A percentile compares a stretch with the other conserved stretches of the same genome.
These are phyloP conservation scores for Bathelium albidoporum DNA, from an alignment of 495 filamentous ascomycete species.

Conservation along the genomic window DNA sequence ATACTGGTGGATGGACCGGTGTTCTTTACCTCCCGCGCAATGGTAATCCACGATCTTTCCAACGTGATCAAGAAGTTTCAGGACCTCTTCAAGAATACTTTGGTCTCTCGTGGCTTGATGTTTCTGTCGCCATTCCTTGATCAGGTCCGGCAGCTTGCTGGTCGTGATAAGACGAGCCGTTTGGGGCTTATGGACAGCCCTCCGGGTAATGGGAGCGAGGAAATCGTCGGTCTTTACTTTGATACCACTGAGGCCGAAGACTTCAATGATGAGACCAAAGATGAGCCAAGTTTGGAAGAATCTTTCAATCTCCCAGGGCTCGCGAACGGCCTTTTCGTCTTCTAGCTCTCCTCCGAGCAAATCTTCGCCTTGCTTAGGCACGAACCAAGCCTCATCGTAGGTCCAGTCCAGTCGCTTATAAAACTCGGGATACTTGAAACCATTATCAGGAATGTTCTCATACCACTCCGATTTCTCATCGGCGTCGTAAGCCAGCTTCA, in stretches of 20 bases:
- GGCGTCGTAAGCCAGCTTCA: not conserved
- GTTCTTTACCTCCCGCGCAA: conserved; percentile 3
- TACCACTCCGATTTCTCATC: conserved; percentile 2
- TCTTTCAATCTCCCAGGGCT: conserved; percentile 7
- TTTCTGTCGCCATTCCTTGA: conserved; percentile 7
- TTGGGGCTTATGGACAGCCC: conserved; percentile 5
- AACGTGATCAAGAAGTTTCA: conserved; percentile 5
- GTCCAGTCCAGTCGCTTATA: conserved; percentile 3
- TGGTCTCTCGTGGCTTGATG: conserved; percentile 2
- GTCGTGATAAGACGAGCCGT: conserved; percentile 4
- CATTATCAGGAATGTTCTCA: conserved; percentile 5
- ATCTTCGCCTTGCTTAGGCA: conserved; percentile 2
- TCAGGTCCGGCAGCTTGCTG: conserved; percentile 3
- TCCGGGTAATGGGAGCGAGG: conserved; percentile 1
- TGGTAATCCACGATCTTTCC: conserved; percentile 7
- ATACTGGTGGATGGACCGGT: conserved; percentile 8
- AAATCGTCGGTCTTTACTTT: conserved; percentile 4
- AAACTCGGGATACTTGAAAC: conserved; percentile 4
- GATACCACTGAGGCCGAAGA: conserved; percentile 1
- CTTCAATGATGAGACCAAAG: conserved; percentile 11
- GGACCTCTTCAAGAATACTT: not conserved
- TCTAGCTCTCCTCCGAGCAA: conserved; percentile 6
- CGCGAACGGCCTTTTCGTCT: conserved; percentile 1
- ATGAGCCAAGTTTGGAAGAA: conserved; percentile 10
- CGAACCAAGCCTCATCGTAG: not conserved